phyloP scores from a whole-genome alignment of 306 rosid genomes.

The Corylus heterophylla region DNA sequence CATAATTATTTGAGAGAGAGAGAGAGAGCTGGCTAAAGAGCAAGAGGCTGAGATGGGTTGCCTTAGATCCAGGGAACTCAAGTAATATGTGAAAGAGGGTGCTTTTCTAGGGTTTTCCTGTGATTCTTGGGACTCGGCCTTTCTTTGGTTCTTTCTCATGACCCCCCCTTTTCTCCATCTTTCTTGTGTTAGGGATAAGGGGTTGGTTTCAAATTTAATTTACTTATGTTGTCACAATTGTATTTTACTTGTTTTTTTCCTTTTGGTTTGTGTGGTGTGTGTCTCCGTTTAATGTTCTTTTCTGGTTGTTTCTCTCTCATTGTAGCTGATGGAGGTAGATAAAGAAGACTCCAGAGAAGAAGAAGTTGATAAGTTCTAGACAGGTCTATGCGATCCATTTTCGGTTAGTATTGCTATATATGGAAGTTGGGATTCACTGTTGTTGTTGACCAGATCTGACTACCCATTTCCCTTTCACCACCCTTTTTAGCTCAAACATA shows the following conservation, averaged over 20 bases:
- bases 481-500: conserved; percentile 48
- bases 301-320: conserved; percentile 51
- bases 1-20: conserved; percentile 39
- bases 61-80: conserved; percentile 95
- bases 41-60: conserved; percentile 62
- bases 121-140: conserved; percentile 72
- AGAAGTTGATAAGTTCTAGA: conserved; percentile 44
- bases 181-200: conserved; percentile 66
- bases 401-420: conserved; percentile 35
- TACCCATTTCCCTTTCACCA: conserved; percentile 45
- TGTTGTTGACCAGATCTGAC: conserved; percentile 93
- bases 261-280: conserved; percentile 26
- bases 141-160: conserved; percentile 73
- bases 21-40: conserved; percentile 36
- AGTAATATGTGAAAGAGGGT: conserved; percentile 43
- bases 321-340: conserved; percentile 49
- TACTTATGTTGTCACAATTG: conserved; percentile 1
- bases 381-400: conserved; percentile 33
- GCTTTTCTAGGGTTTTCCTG: conserved; percentile 64
- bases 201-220: conserved; percentile 43
- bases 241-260: neutral
- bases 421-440: conserved; percentile 57
- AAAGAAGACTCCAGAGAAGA: conserved; percentile 47
- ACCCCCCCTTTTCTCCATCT: conserved; percentile 36
- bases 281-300: conserved; percentile 38